These are phyloP conservation scores for Taiozyma sp. DNA, from an alignment of 1,139 yeast genomes.

Conservation along the genomic window DNA sequence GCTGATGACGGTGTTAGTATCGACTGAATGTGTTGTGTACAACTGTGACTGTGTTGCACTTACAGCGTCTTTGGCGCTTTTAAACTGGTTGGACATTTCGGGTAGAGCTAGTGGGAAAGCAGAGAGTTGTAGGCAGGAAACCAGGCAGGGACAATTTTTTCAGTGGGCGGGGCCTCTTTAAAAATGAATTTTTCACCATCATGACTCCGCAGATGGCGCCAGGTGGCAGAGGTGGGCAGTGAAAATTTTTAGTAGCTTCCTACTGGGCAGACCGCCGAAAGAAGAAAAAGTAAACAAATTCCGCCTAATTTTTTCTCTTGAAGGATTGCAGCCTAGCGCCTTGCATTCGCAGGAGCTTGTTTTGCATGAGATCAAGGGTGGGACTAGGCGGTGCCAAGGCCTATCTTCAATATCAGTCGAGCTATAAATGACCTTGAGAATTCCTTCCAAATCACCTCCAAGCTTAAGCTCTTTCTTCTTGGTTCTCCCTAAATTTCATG, in stretches of 20 bases:
- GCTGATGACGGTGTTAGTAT: conserved; percentile 25
- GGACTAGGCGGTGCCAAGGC: too few relatives aligned
- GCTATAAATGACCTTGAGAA: too few relatives aligned
- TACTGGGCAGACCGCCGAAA: background rate
- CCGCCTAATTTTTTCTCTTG: background rate
- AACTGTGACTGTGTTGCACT: conserved; percentile 13
- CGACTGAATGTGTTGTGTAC: background rate
- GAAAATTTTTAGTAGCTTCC: background rate
- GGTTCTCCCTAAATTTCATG: too few relatives aligned
- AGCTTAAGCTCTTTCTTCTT: too few relatives aligned
- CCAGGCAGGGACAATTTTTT: background rate
- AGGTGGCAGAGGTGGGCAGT: background rate
- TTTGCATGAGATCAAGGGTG: background rate
- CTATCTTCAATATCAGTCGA: too few relatives aligned
- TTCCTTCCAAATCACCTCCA: too few relatives aligned
- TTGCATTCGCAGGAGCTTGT: background rate
- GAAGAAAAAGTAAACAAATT: background rate
- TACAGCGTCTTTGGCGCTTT: conserved; percentile 34
- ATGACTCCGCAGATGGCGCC: background rate
- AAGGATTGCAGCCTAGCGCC: too few relatives aligned
- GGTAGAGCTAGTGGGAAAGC: background rate
- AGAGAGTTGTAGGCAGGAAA: background rate
- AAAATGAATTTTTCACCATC: background rate
- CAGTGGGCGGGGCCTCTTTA: background rate
- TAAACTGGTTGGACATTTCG: conserved; percentile 27